These are phyloP conservation scores for Cladosporium cucumerinum DNA, from an alignment of 2,329 filamentous ascomycete genomes.

Conservation along the genomic window DNA sequence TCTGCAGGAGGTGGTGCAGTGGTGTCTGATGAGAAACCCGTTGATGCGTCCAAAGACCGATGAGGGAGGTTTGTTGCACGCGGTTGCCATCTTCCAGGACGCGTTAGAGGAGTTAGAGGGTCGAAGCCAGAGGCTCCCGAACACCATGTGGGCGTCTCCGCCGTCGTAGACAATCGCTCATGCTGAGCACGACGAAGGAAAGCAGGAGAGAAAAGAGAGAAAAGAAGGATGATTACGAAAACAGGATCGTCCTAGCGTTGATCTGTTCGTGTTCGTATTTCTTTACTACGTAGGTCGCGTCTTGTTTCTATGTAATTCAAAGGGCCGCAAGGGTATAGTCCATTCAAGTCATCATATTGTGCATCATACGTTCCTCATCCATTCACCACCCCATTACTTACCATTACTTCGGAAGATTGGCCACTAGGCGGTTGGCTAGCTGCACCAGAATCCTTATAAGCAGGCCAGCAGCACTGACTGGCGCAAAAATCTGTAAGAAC, in stretches of 20 bases:
- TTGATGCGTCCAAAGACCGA: neutral
- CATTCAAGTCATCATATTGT: constrained; percentile 2
- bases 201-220: neutral
- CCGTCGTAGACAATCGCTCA: neutral
- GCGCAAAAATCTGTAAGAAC: constrained; percentile 45
- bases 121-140: neutral
- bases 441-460: constrained; percentile 34
- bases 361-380: constrained; percentile 1
- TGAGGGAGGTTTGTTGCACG: neutral
- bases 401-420: neutral
- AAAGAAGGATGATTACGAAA: too few relatives aligned
- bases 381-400: neutral
- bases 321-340: neutral
- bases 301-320: neutral
- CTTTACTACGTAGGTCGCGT: neutral
- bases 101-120: neutral
- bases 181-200: neutral
- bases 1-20: neutral
- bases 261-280: neutral
- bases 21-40: neutral
- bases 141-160: neutral
- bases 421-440: constrained; percentile 28
- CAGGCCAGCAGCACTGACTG: constrained; percentile 36
- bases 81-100: neutral
- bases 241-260: neutral